Base-by-base conservation (phyloP, 2,329 filamentous ascomycete genomes). In the Ceratocystis cubensis region DNA sequence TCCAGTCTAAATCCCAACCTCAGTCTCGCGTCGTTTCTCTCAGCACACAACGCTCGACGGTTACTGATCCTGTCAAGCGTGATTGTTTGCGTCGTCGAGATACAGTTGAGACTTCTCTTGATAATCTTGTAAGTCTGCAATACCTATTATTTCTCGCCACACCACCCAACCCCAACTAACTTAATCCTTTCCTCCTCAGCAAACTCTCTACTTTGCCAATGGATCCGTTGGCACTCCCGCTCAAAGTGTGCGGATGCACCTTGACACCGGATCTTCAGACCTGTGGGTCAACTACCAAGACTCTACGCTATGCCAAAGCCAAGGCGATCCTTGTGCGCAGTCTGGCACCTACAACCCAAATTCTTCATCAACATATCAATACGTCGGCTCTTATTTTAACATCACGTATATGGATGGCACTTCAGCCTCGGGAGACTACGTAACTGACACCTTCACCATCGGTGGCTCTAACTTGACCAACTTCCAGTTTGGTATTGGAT, bases 401-500 rank as follows among this genome's bases (percentile, higher is more conserved):
- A 96, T 96, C 70, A 85, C 86, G 1, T 96, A 96, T 70, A 87
- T 88, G 50, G 91, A 96, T 75, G 89, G 89, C 59, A 88, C 88
- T 0, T 84, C 85, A 4, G 88, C 91, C 0, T 74, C 77, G 1
- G 91, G 92, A 44, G 88, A 94, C 75, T 96, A 96, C 74, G 89
- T 84, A 1, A 85, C 82, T 3, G 92, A 96, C 72, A 87, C 81
- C 0, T 76, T 96, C 67, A 77, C 75, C 3, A 78, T 91, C 65
- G 85, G 82, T 13, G 77, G 77, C 25, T 74, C 79, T 37, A 80
- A 75, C 1, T 70, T 91, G 41, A 69, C 78, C 2, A 75, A 77
- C 66, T 76, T 91, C 66, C 87, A 91, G 71, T 89, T 92, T 71
- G 88, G 88, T 68, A 79, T 92, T 69, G 88, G 88, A 53, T 90